Evolutionary conservation across 2,329 filamentous ascomycete genomes (phyloP).

Genomic region (Fusarium sp.): DNA sequence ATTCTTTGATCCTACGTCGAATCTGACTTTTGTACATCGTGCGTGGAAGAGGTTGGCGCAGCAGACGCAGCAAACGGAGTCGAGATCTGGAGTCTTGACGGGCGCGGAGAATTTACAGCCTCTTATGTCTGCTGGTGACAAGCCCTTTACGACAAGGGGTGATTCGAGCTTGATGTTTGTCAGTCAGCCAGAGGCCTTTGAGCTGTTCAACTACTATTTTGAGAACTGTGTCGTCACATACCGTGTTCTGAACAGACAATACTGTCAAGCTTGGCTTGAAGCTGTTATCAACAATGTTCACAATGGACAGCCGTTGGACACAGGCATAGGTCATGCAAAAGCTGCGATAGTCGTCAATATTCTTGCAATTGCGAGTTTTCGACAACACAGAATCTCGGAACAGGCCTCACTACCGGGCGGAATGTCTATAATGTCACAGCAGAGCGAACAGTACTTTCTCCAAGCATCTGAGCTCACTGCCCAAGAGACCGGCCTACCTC

Average conservation of each 20-base stretch:
- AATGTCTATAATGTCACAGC: background rate
- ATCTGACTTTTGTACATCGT: slow-evolving; percentile 62
- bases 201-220: slow-evolving; percentile 63
- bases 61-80: slow-evolving; percentile 46
- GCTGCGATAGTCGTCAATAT: slow-evolving; percentile 59
- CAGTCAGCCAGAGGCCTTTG: slow-evolving; percentile 47
- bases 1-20: slow-evolving; percentile 62
- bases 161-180: slow-evolving; percentile 49
- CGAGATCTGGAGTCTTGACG: slow-evolving; percentile 25
- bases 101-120: slow-evolving; percentile 51
- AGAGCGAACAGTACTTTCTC: slow-evolving; percentile 53
- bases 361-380: slow-evolving; percentile 55
- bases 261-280: slow-evolving; percentile 59
- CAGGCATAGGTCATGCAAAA: slow-evolving; percentile 54
- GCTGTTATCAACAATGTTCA: slow-evolving; percentile 52
- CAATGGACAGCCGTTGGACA: slow-evolving; percentile 49
- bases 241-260: slow-evolving; percentile 65
- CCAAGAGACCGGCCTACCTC: slow-evolving; percentile 62
- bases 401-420: background rate
- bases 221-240: slow-evolving; percentile 70
- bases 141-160: slow-evolving; percentile 52
- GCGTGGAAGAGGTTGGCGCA: slow-evolving; percentile 61
- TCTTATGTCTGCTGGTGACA: slow-evolving; percentile 58
- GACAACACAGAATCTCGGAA: slow-evolving; percentile 29
- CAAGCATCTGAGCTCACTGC: slow-evolving; percentile 53